Evolutionary conservation across 805 yeast species (phyloP), one percentile per base, ranked within the genome.

Genomic region (Metschnikowia borealis): DNA sequence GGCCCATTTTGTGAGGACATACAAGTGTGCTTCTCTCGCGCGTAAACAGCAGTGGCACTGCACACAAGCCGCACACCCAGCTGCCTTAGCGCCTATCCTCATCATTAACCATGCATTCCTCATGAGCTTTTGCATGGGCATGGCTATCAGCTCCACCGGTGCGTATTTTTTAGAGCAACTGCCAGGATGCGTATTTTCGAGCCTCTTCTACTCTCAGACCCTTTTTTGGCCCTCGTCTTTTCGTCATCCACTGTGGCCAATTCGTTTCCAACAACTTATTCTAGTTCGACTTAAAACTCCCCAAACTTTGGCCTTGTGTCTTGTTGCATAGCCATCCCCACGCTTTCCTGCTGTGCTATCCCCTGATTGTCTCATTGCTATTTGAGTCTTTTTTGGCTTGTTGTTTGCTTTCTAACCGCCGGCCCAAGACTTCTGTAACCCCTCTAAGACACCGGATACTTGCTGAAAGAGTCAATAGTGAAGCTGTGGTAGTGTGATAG

Each of bases 201-300:
- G n/a, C 45, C 14, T 21, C 21, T 32, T 15, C 37, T 42, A 31
- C 33, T 42, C 18, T 20, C 31, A 14, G 13, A 14, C 37, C 37
- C 31, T 8, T 31, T 41, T 6, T 17, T 15, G 14, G 5, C 17
- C 35, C 15, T 13, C 6, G 15, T 5, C 5, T 1, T 15, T 23
- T 35, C 31, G 14, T 23, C 34, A 15, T 44, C 39, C 39, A 44
- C 46, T 35, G 7, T 17, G 23, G 14, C 32, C 21, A 11, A 6
- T 44, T 44, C 34, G 39, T 44, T 44, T 44, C 46, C 39, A 17
- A 44, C 40, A 44, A 44, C n/a, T 29, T 23, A 6, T n/a, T 15
- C 17, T 35, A 21, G 13, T 35, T 44, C 39, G 34, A 32, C 45
- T 17, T 29, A 32, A 29, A 17, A 8, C 44, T 1, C 6, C 35